phyloP scores from a whole-genome alignment of 2,329 filamentous ascomycete genomes.

The Lachnellula suecica region DNA sequence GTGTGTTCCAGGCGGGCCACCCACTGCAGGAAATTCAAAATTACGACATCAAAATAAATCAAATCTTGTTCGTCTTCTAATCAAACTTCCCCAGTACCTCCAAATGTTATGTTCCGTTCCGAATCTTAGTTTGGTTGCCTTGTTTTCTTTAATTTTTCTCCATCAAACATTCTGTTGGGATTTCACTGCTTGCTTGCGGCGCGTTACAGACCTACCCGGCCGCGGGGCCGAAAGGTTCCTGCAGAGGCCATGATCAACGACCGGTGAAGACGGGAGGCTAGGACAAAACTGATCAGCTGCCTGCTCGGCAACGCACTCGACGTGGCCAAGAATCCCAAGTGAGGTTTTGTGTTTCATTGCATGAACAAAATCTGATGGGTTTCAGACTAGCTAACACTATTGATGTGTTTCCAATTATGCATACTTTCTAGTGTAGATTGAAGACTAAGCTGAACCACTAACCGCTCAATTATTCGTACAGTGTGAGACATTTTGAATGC shows the following conservation, averaged over 20 bases:
- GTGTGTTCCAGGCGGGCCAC: too few relatives aligned
- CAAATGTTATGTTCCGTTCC: background rate
- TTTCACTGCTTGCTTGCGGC: too few relatives aligned
- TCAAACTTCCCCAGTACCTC: too few relatives aligned
- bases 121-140: background rate
- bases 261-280: background rate
- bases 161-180: background rate
- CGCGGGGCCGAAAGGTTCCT: background rate
- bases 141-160: background rate
- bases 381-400: background rate
- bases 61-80: background rate
- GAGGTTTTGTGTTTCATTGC: background rate
- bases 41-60: too few relatives aligned
- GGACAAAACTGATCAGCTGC: background rate
- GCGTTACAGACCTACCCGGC: background rate
- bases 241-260: background rate
- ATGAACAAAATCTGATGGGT: background rate
- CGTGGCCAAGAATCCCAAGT: background rate
- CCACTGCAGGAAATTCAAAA: too few relatives aligned
- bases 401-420: background rate
- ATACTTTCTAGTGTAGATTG: background rate
- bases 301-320: background rate
- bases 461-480: background rate
- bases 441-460: background rate
- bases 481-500: background rate